Evolutionary conservation across 2,329 filamentous ascomycete genomes (phyloP).

Genomic region (Mollisiaceae sp.): DNA sequence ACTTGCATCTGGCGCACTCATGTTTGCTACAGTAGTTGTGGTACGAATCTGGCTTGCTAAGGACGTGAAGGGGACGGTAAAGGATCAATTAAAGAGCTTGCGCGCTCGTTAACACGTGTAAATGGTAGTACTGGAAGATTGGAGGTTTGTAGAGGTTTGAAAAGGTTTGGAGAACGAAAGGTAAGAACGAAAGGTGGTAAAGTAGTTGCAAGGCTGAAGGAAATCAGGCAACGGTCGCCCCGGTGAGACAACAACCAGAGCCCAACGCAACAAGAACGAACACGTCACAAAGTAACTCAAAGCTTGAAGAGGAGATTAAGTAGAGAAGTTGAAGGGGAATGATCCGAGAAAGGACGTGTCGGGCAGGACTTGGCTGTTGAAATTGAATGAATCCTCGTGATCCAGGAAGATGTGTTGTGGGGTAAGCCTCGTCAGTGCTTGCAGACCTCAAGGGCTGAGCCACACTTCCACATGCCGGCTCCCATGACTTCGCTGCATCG

Average conservation of each 20-base stretch:
- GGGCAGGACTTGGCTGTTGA: background rate
- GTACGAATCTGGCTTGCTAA: no score
- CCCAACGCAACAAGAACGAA: background rate
- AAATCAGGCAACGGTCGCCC: background rate
- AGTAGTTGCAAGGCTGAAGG: background rate
- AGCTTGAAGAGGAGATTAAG: background rate
- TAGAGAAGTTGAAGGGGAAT: background rate
- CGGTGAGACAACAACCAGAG: background rate
- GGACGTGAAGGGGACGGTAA: background rate
- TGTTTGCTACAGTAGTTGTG: background rate
- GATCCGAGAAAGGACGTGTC: background rate
- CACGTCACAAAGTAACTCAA: background rate
- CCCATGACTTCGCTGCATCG: conserved; percentile 5
- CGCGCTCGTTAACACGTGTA: background rate
- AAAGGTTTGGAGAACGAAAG: background rate
- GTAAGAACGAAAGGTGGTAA: background rate
- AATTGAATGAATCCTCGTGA: background rate
- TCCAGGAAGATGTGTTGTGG: background rate
- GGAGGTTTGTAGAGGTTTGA: background rate
- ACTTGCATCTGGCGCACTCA: background rate
- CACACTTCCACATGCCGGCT: background rate
- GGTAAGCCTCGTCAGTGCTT: background rate
- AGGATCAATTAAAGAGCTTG: background rate
- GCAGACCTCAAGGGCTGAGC: background rate
- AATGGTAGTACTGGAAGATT: background rate